phyloP scores from a whole-genome alignment of 78 protist species.

The Polysphondylium violaceum region DNA sequence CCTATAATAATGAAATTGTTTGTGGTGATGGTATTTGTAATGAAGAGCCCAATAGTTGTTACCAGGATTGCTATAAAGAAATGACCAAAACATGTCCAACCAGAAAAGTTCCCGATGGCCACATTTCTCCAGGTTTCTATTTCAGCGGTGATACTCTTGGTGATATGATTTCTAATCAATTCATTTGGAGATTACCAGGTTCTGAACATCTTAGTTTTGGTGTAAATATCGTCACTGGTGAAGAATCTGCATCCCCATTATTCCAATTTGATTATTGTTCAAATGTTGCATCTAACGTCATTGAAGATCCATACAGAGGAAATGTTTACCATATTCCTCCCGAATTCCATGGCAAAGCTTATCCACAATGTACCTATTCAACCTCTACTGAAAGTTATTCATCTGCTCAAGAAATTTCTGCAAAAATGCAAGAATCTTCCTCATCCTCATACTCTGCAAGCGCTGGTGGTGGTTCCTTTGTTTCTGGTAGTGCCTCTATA shows the following conservation, averaged over 20 bases:
- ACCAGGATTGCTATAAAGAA: neutral
- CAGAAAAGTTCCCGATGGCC: neutral
- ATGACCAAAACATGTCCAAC: slow-evolving; percentile 6
- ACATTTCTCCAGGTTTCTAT: slow-evolving; percentile 4
- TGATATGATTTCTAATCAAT: neutral
- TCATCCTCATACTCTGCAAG: neutral
- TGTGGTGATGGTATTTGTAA: slow-evolving; percentile 17
- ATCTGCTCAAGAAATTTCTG: neutral
- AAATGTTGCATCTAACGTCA: neutral
- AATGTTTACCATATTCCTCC: neutral
- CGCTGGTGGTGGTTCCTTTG: neutral
- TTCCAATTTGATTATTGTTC: neutral
- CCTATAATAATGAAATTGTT: neutral
- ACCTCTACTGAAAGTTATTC: neutral
- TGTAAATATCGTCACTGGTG: neutral
- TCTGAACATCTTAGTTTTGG: neutral
- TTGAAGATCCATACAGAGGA: neutral
- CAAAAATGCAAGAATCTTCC: neutral
- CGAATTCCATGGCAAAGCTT: neutral
- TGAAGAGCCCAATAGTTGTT: neutral
- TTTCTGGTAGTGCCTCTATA: neutral
- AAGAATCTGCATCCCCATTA: neutral
- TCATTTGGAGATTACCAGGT: neutral
- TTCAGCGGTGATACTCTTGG: neutral
- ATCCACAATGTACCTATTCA: neutral